A percentile compares a stretch with the other conserved stretches of the same genome.
Evolutionary conservation across 768 basidiomycete species (phyloP).

Genomic region (Boletus rex-veris): DNA sequence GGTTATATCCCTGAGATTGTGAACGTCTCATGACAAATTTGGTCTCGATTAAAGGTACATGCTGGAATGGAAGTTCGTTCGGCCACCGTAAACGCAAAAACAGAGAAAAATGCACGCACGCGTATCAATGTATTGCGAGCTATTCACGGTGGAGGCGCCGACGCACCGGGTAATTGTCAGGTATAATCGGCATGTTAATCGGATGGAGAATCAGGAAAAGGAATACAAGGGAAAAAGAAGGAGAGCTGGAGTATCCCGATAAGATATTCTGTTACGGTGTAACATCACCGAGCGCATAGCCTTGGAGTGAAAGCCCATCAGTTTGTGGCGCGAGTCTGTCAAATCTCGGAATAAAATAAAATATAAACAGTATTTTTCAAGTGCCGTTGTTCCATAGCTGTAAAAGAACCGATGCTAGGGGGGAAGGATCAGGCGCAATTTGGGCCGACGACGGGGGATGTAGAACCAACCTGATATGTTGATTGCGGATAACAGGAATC

Average conservation of each 20-base stretch:
- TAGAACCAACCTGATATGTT: not conserved
- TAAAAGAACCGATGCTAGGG: no score
- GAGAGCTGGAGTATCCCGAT: not conserved
- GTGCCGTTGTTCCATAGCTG: no score
- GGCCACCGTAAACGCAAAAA: not conserved
- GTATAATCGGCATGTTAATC: constrained; percentile 1
- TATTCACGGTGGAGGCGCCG: not conserved
- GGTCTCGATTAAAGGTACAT: not conserved
- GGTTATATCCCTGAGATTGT: not conserved
- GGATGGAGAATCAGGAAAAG: constrained; percentile 7
- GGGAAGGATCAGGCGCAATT: not conserved
- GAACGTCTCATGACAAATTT: not conserved
- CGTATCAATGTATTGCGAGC: not conserved
- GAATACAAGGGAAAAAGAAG: no score
- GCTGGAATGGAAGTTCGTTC: not conserved
- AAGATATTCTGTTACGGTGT: constrained; percentile 1
- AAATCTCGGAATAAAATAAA: not conserved
- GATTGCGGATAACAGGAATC: not conserved
- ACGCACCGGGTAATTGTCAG: not conserved
- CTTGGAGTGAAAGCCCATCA: not conserved
- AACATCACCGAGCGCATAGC: not conserved
- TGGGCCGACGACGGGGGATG: not conserved
- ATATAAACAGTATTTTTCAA: no score
- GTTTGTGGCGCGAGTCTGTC: not conserved
- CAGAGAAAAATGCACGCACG: not conserved